These are phyloP conservation scores for Neurospora tetraspora DNA, from an alignment of 495 filamentous ascomycete genomes.

Conservation along the genomic window DNA sequence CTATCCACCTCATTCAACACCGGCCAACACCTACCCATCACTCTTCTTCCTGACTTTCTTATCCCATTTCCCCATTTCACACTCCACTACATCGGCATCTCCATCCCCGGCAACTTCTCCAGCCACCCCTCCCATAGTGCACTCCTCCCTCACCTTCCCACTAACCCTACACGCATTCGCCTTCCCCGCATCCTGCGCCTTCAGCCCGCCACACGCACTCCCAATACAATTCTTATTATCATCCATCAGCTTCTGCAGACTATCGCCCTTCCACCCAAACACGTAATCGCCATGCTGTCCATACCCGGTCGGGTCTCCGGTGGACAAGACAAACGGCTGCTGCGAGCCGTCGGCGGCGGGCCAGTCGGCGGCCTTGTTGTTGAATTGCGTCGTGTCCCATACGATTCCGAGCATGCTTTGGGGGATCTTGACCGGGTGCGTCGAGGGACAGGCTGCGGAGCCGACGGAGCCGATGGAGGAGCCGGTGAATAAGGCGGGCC, in stretches of 20 bases:
- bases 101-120: not conserved
- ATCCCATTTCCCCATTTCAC: not conserved
- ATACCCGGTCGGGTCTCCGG: slow-evolving; percentile 6
- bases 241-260: slow-evolving; percentile 11
- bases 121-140: slow-evolving; percentile 34
- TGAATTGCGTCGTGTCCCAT: slow-evolving; percentile 14
- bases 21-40: not conserved
- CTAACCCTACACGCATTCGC: slow-evolving; percentile 31
- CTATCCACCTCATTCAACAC: not conserved
- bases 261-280: slow-evolving; percentile 11
- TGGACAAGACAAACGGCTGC: slow-evolving; percentile 8
- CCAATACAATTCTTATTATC: slow-evolving; percentile 19
- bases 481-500: slow-evolving; percentile 12
- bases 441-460: slow-evolving; percentile 1
- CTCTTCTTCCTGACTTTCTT: not conserved
- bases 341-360: slow-evolving; percentile 1
- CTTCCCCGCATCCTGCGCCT: slow-evolving; percentile 24
- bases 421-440: slow-evolving; percentile 9
- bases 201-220: slow-evolving; percentile 23
- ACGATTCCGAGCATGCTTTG: slow-evolving; percentile 12
- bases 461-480: slow-evolving; percentile 1
- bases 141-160: slow-evolving; percentile 27
- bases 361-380: slow-evolving; percentile 9
- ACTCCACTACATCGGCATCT: not conserved
- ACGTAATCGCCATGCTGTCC: slow-evolving; percentile 11